Conservation (phyloP, 2,329 filamentous ascomycete species). For the Chaetomium sp. region DNA sequence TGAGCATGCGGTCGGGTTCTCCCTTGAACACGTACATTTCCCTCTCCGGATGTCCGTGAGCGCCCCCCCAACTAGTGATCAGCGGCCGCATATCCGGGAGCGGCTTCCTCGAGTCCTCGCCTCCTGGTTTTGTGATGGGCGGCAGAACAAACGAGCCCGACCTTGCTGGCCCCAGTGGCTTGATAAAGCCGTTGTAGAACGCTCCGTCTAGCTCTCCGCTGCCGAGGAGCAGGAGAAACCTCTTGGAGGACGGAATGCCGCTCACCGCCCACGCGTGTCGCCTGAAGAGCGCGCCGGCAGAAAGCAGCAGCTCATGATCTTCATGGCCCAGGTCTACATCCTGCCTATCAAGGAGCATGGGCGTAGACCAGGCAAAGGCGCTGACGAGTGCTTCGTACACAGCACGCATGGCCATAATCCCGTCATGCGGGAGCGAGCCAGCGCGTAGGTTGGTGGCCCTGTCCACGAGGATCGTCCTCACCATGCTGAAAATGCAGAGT, state of each 20-base stretch:
- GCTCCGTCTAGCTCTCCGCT: constrained; percentile 34
- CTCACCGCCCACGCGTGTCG: constrained; percentile 42
- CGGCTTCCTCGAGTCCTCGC: constrained; percentile 33
- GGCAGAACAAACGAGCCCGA: constrained; percentile 29
- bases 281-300: constrained; percentile 40
- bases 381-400: constrained; percentile 47
- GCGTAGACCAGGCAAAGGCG: constrained; percentile 39
- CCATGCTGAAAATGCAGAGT: constrained; percentile 53
- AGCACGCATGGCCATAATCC: constrained; percentile 37
- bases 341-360: constrained; percentile 40
- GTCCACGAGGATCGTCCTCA: constrained; percentile 46
- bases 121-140: constrained; percentile 26
- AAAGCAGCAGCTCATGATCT: constrained; percentile 39
- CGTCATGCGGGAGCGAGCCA: constrained; percentile 22
- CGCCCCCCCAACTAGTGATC: constrained; percentile 32
- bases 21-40: constrained; percentile 26
- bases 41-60: constrained; percentile 23
- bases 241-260: constrained; percentile 40
- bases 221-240: constrained; percentile 46
- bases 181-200: constrained; percentile 37
- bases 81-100: constrained; percentile 35
- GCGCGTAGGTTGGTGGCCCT: constrained; percentile 30
- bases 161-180: constrained; percentile 32
- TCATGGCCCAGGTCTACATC: constrained; percentile 37
- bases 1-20: constrained; percentile 26